Conservation (phyloP, 768 basidiomycete species). For the Floccularia luteovirens region DNA sequence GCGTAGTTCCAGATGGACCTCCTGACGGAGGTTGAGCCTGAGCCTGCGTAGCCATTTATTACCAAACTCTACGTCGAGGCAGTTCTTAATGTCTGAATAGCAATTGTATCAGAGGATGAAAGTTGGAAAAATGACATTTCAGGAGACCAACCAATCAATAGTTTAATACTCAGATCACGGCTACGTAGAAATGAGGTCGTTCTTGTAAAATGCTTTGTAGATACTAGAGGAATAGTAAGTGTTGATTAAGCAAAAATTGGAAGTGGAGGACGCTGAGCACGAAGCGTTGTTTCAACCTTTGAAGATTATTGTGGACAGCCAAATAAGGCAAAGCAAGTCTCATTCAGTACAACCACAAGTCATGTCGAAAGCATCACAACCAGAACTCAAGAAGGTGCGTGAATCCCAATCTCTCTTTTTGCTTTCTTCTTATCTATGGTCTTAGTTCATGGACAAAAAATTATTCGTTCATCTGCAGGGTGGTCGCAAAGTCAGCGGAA, state of each 20-base stretch:
- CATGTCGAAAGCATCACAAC: constrained; percentile 95
- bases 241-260: too few species aligned
- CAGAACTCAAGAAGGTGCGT: constrained; percentile 96
- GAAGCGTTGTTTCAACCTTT: constrained; percentile 1
- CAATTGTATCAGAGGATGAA: too few species aligned
- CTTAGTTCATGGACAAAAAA: constrained; percentile 98
- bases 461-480: constrained; percentile 92
- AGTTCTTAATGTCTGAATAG: too few species aligned
- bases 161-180: too few species aligned
- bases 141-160: too few species aligned
- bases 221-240: too few species aligned
- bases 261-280: too few species aligned
- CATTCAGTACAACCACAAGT: constrained; percentile 2
- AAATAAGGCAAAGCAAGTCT: constrained; percentile 10
- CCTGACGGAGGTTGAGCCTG: constrained; percentile 17
- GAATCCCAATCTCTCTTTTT: neutral
- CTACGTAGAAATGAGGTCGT: too few species aligned
- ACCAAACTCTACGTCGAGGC: too few species aligned
- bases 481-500: constrained; percentile 93
- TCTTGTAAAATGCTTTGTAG: too few species aligned
- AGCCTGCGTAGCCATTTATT: constrained; percentile 40
- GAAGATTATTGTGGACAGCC: constrained; percentile 1
- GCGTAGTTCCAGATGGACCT: constrained; percentile 19
- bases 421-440: constrained; percentile 4
- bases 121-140: too few species aligned